Conservation (phyloP, 2,329 filamentous ascomycete genomes). For the Alternaria arborescens region DNA sequence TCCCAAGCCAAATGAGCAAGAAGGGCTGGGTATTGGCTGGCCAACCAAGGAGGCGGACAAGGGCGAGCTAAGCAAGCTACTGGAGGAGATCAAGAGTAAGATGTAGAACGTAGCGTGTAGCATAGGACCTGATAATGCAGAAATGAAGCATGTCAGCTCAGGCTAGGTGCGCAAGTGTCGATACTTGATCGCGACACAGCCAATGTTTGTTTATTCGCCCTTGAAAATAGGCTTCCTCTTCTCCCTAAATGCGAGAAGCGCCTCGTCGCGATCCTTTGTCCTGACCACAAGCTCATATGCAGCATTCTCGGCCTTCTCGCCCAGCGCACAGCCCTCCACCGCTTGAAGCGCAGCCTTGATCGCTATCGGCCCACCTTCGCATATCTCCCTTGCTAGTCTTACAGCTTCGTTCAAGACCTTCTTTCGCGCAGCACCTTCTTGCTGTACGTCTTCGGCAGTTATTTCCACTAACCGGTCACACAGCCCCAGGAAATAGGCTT, state of each 20-base stretch:
- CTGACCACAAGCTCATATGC: constrained; percentile 85
- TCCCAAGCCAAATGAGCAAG: constrained; percentile 84
- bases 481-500: constrained; percentile 91
- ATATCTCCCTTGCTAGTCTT: constrained; percentile 82
- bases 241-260: constrained; percentile 82
- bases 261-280: constrained; percentile 88
- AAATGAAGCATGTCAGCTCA: constrained; percentile 24
- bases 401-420: constrained; percentile 79
- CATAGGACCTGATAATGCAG: constrained; percentile 4
- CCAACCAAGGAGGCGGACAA: constrained; percentile 78
- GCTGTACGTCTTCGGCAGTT: constrained; percentile 62
- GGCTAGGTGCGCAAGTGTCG: background rate
- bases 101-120: constrained; percentile 63
- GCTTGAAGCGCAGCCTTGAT: constrained; percentile 81
- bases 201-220: constrained; percentile 50
- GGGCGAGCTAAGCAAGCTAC: constrained; percentile 80
- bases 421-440: constrained; percentile 66
- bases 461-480: constrained; percentile 91
- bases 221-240: constrained; percentile 76
- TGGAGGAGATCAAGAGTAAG: constrained; percentile 87
- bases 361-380: constrained; percentile 86
- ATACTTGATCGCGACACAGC: background rate
- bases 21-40: constrained; percentile 85
- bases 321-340: constrained; percentile 70
- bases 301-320: constrained; percentile 81